Percentiles rank a stretch among this genome's conserved stretches.
Conservation (phyloP, 352 stramenopile genomes). For the Globisporangium uncinulatum region DNA sequence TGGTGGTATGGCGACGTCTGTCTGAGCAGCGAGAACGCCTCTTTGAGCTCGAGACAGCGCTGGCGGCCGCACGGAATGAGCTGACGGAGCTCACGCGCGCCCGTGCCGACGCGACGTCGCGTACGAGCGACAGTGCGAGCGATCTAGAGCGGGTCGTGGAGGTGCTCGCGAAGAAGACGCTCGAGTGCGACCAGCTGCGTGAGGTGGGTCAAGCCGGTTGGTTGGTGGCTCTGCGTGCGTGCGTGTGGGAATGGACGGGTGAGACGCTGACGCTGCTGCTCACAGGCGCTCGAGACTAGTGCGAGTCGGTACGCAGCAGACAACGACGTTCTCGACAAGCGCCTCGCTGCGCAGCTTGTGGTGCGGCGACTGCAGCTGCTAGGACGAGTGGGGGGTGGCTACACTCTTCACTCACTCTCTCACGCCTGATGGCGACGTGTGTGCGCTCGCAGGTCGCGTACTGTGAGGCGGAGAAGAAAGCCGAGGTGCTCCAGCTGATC, state of each 20-base stretch:
- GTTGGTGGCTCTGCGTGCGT: too few relatives aligned
- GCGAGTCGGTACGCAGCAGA: conserved; percentile 50
- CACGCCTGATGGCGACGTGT: background rate
- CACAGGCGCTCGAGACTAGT: conserved; percentile 51
- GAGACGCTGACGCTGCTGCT: background rate
- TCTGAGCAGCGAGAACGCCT: conserved; percentile 35
- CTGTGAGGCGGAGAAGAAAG: conserved; percentile 64
- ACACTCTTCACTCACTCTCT: background rate
- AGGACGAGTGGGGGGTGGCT: too few relatives aligned
- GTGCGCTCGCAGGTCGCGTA: conserved; percentile 44
- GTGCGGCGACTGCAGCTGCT: conserved; percentile 15
- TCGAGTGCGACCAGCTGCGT: conserved; percentile 62
- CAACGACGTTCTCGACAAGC: conserved; percentile 60
- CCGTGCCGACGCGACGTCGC: background rate
- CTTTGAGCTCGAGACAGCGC: conserved; percentile 33
- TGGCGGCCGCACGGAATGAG: conserved; percentile 22
- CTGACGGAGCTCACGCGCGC: conserved; percentile 15
- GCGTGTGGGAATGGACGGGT: too few relatives aligned
- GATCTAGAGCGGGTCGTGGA: conserved; percentile 52
- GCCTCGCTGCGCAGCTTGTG: conserved; percentile 63
- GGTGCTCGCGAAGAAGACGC: conserved; percentile 50
- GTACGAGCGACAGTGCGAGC: conserved; percentile 14
- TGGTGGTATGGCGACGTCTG: too few relatives aligned
- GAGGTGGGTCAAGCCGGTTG: too few relatives aligned
- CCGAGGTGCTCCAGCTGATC: conserved; percentile 66